Percentiles rank a stretch among this genome's conserved stretches.
phyloP scores from a whole-genome alignment of 768 basidiomycete genomes.

The Lactarius deliciosus region DNA sequence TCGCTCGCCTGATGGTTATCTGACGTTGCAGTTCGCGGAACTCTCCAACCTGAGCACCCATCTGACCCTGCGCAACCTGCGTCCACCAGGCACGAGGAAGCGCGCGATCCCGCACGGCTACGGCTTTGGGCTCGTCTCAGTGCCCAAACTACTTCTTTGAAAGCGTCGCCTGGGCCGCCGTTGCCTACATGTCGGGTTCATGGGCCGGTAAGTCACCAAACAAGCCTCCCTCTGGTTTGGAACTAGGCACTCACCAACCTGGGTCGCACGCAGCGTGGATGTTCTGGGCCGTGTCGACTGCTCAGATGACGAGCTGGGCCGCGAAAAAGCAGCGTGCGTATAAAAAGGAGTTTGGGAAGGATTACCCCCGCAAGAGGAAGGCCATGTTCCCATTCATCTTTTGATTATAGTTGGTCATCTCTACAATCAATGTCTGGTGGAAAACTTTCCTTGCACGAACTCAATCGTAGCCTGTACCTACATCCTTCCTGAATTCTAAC shows the following conservation, averaged over 20 bases:
- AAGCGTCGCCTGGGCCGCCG: constrained; percentile 66
- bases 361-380: constrained; percentile 73
- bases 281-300: constrained; percentile 61
- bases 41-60: constrained; percentile 85
- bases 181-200: constrained; percentile 77
- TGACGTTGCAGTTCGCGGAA: constrained; percentile 65
- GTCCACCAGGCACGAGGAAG: constrained; percentile 73
- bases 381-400: constrained; percentile 78
- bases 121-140: constrained; percentile 82
- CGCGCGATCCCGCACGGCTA: constrained; percentile 92
- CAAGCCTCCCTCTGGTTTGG: not conserved
- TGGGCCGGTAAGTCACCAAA: constrained; percentile 58
- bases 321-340: constrained; percentile 86
- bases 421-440: not conserved
- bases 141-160: constrained; percentile 97
- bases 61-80: constrained; percentile 76
- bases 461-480: not conserved
- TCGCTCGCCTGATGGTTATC: not conserved
- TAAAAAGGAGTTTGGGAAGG: constrained; percentile 90
- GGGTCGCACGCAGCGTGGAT: constrained; percentile 46
- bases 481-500: not conserved
- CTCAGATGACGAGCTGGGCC: constrained; percentile 85
- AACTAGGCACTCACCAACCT: not conserved
- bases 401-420: constrained; percentile 28
- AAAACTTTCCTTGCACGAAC: not conserved